Conservation (phyloP, 73 alveolate species). For the Stentor coeruleus region DNA sequence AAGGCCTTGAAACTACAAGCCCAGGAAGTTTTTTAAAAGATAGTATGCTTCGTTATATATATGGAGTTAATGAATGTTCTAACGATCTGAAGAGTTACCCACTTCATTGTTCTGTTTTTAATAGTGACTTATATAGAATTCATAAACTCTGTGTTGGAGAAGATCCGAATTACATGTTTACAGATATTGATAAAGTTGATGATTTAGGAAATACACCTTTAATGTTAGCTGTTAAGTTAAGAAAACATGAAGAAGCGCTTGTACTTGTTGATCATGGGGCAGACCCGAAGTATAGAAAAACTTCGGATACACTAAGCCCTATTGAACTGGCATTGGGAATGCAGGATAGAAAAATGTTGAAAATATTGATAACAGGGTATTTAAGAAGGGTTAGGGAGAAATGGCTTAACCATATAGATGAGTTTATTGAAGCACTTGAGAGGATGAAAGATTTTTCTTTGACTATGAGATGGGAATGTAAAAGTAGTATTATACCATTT, state of each 20-base stretch:
- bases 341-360: background rate
- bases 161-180: slow-evolving; percentile 33
- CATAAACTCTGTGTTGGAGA: slow-evolving; percentile 30
- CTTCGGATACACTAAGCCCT: background rate
- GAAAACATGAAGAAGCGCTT: slow-evolving; percentile 48
- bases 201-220: slow-evolving; percentile 61
- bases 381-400: background rate
- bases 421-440: slow-evolving; percentile 36
- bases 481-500: slow-evolving; percentile 50
- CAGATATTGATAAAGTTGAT: slow-evolving; percentile 63
- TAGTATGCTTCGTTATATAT: background rate
- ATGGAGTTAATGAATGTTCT: background rate
- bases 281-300: slow-evolving; percentile 47
- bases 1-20: background rate
- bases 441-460: slow-evolving; percentile 50
- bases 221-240: slow-evolving; percentile 56
- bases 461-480: slow-evolving; percentile 46
- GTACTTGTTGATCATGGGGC: slow-evolving; percentile 62
- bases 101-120: slow-evolving; percentile 61
- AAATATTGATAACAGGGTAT: slow-evolving; percentile 9
- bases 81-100: background rate
- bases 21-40: background rate
- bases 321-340: slow-evolving; percentile 18
- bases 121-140: slow-evolving; percentile 42
- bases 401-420: slow-evolving; percentile 33